These are phyloP conservation scores for Stagonosporopsis chrysanthemi DNA, from an alignment of 2,329 filamentous ascomycete genomes.

Conservation along the genomic window DNA sequence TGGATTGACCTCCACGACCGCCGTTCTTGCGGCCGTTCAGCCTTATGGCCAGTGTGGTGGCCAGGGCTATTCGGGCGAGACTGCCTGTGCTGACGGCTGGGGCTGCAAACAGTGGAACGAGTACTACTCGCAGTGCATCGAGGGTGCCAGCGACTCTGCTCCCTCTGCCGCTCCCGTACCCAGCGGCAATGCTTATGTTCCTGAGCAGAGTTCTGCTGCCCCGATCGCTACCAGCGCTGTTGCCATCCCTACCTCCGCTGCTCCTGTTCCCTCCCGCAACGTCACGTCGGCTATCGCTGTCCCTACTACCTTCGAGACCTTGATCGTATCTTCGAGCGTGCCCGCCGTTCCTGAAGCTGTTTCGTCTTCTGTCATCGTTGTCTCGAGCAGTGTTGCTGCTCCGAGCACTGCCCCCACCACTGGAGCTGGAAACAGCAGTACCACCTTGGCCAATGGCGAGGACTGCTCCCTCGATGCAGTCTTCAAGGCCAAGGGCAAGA, in stretches of 20 bases:
- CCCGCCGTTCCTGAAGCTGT: conserved; percentile 9
- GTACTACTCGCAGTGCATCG: conserved; percentile 57
- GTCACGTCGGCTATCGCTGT: conserved; percentile 11
- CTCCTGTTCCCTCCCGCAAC: conserved; percentile 18
- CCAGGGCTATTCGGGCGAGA: conserved; percentile 50
- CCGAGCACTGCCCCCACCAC: conserved; percentile 18
- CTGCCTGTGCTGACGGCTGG: conserved; percentile 50
- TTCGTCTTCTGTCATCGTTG: conserved; percentile 5
- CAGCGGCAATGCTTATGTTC: conserved; percentile 8
- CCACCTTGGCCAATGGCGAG: conserved; percentile 29
- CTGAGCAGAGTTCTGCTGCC: conserved; percentile 5
- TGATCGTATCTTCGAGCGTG: conserved; percentile 5
- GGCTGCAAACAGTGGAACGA: conserved; percentile 53
- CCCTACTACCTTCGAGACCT: conserved; percentile 14
- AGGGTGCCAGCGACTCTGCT: conserved; percentile 15
- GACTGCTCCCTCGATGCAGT: conserved; percentile 58
- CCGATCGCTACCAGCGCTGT: conserved; percentile 1
- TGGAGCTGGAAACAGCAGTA: conserved; percentile 13
- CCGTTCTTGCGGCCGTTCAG: conserved; percentile 37
- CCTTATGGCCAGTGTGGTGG: conserved; percentile 58
- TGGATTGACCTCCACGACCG: conserved; percentile 37
- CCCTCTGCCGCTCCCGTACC: conserved; percentile 21
- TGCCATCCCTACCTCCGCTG: conserved; percentile 2
- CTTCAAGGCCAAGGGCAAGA: conserved; percentile 68
- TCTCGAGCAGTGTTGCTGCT: conserved; percentile 13